A percentile compares a stretch with the other conserved stretches of the same genome.
These are phyloP conservation scores for Colletotrichum theobromicola DNA, from an alignment of 2,329 filamentous ascomycete species.

Conservation along the genomic window DNA sequence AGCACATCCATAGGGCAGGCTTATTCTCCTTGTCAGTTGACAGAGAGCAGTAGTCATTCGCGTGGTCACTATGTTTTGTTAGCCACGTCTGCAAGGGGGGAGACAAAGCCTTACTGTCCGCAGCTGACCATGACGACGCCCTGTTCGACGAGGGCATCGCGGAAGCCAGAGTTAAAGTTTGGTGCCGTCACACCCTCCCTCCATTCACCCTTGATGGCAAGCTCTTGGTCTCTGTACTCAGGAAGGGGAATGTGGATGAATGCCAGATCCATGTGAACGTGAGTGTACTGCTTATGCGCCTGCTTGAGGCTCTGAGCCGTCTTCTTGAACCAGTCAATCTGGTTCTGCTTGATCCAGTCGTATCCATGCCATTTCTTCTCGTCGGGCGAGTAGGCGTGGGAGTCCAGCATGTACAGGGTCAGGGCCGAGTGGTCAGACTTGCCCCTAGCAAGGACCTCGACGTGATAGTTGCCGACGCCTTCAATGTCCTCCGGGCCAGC, in stretches of 20 bases:
- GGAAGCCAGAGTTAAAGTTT: slow-evolving; percentile 89
- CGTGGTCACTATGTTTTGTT: slow-evolving; percentile 72
- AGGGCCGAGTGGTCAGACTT: slow-evolving; percentile 85
- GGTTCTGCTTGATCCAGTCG: slow-evolving; percentile 93
- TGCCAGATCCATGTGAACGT: slow-evolving; percentile 92
- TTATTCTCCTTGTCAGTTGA: slow-evolving; percentile 58
- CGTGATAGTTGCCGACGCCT: slow-evolving; percentile 92
- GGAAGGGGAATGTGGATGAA: slow-evolving; percentile 98
- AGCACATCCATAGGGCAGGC: slow-evolving; percentile 95
- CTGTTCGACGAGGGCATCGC: slow-evolving; percentile 84
- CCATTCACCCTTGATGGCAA: slow-evolving; percentile 73
- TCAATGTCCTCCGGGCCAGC: slow-evolving; percentile 84
- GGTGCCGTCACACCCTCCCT: slow-evolving; percentile 88
- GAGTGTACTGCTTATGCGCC: slow-evolving; percentile 82
- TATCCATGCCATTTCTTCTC: slow-evolving; percentile 90
- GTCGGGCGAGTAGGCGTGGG: slow-evolving; percentile 89
- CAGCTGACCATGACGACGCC: slow-evolving; percentile 87
- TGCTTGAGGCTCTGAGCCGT: slow-evolving; percentile 78
- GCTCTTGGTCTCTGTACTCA: slow-evolving; percentile 74
- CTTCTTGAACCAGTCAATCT: slow-evolving; percentile 92
- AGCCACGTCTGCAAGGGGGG: background rate
- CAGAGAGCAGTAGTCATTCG: slow-evolving; percentile 93
- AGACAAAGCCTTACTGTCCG: slow-evolving; percentile 71
- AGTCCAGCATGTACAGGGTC: slow-evolving; percentile 94
- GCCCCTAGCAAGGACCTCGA: slow-evolving; percentile 86